Evolutionary conservation across 2,329 filamentous ascomycete genomes (phyloP).

Genomic region (Fusarium sulawesiense): DNA sequence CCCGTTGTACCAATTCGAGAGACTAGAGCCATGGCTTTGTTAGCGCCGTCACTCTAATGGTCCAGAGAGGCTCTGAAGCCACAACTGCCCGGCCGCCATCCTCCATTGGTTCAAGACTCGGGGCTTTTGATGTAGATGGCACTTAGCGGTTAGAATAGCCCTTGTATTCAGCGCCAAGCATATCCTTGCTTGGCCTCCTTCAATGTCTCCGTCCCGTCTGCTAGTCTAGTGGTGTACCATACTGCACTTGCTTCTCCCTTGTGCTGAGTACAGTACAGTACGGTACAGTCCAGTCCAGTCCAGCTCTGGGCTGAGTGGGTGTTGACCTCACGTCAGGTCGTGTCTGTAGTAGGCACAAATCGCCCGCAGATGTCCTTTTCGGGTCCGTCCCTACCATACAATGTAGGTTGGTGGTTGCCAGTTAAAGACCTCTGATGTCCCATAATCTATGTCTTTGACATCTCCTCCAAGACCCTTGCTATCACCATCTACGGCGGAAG

Average conservation of each 20-base stretch:
- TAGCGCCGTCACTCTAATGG: constrained; percentile 24
- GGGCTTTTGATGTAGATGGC: constrained; percentile 20
- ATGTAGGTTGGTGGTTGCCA: not conserved
- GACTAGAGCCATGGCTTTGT: constrained; percentile 24
- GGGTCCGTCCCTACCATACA: constrained; percentile 6
- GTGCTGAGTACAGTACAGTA: constrained; percentile 10
- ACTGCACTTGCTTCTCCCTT: constrained; percentile 29
- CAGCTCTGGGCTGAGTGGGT: not conserved
- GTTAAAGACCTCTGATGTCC: constrained; percentile 40
- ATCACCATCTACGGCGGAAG: constrained; percentile 22
- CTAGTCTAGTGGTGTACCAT: constrained; percentile 25
- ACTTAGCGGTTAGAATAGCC: constrained; percentile 10
- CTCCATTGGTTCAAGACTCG: constrained; percentile 26
- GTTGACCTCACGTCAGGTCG: constrained; percentile 15
- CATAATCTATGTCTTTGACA: constrained; percentile 1
- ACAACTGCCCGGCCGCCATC: constrained; percentile 21
- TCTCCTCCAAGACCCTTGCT: constrained; percentile 4
- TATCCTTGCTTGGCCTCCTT: not conserved
- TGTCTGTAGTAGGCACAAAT: constrained; percentile 19
- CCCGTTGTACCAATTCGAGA: constrained; percentile 30
- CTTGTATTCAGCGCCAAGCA: not conserved
- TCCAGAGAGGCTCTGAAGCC: constrained; percentile 19
- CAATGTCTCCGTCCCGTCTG: constrained; percentile 17
- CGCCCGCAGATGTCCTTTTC: constrained; percentile 4
- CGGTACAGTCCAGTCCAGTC: not conserved